Base-by-base conservation (phyloP, 495 filamentous ascomycete species). In the Neurospora cerealis region DNA sequence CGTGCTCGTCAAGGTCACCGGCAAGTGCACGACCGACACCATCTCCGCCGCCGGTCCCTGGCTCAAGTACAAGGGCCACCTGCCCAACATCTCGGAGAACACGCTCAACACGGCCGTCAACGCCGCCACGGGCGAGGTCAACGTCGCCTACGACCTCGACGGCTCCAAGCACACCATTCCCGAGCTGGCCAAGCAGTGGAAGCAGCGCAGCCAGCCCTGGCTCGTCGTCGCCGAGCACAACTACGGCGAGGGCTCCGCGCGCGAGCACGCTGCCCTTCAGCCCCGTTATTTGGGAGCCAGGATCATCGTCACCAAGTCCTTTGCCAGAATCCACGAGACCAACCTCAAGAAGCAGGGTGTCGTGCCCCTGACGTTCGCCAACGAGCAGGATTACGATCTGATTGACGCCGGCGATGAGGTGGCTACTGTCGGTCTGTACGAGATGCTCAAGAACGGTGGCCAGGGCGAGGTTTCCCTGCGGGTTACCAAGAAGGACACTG, bases 321-420 rank as follows among this genome's bases (percentile, higher is more conserved):
- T 99, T 81, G 96, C 96, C 4, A 88, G 96, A 60, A 99, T 99
- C 82, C 96, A 99, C 84, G 96, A 99, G 87, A 97, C 96, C 21
- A 99, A 99, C 83, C 85, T 99, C 39, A 99, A 99, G 90, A 98
- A 99, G 86, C 96, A 99, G 85, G 96, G 96, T 73, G 92, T 99
- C 19, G 94, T 98, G 28, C 96, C 96, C 0, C 83, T 99, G 74
- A 96, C 93, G 0, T 97, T 99, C 78, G 93, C 84, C 3, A 86
- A 96, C 78, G 92, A 92, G 79, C 85, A 83, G n/a, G 96, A 98
- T 80, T 99, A 99, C 80, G 93, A 95, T 74, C 82, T 83, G 70
- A 90, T 99, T 69, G 83, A 87, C 41, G 93, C 93, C 1, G 92
- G 93, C 75, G 96, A 99, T 80, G 85, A 89, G 72, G 93, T 98